Conservation (phyloP, 2,329 filamentous ascomycete species). For the Capronia coronata region DNA sequence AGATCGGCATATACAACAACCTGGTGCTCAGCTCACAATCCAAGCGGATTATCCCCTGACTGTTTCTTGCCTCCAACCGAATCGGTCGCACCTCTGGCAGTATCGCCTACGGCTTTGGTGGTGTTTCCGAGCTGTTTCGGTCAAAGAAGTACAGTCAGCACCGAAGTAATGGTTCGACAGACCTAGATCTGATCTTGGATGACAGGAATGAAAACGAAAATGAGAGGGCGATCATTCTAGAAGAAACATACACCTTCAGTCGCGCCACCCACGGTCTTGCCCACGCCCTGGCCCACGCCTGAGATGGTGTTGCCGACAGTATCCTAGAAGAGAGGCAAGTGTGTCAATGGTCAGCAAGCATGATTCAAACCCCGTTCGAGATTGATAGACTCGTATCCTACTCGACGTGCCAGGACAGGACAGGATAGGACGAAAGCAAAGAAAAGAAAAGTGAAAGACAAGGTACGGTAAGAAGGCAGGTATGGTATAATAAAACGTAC, state of each 20-base stretch:
- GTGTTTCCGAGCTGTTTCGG: constrained; percentile 19
- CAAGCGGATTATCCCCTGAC: constrained; percentile 27
- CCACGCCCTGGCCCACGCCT: constrained; percentile 30
- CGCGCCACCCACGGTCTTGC: constrained; percentile 28
- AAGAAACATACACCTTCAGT: constrained; percentile 22
- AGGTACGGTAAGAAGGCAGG: too few species aligned
- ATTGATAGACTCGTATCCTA: too few species aligned
- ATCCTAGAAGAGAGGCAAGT: constrained; percentile 13
- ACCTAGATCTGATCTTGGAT: too few species aligned
- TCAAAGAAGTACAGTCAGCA: not conserved
- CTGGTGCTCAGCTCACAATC: constrained; percentile 15
- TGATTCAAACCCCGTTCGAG: too few species aligned
- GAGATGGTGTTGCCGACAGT: constrained; percentile 32
- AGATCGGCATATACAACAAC: not conserved
- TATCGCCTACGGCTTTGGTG: constrained; percentile 20
- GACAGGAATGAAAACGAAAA: not conserved
- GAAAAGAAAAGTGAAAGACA: not conserved
- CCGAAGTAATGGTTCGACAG: too few species aligned
- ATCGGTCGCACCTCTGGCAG: constrained; percentile 16
- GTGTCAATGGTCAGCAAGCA: too few species aligned
- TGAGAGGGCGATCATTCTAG: too few species aligned
- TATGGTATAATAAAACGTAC: too few species aligned
- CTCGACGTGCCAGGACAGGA: not conserved
- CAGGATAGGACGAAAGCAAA: not conserved
- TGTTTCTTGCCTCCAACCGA: constrained; percentile 28